These are phyloP conservation scores for Lathyrus aphaca DNA, from an alignment of 306 rosid species.

Conservation along the genomic window DNA sequence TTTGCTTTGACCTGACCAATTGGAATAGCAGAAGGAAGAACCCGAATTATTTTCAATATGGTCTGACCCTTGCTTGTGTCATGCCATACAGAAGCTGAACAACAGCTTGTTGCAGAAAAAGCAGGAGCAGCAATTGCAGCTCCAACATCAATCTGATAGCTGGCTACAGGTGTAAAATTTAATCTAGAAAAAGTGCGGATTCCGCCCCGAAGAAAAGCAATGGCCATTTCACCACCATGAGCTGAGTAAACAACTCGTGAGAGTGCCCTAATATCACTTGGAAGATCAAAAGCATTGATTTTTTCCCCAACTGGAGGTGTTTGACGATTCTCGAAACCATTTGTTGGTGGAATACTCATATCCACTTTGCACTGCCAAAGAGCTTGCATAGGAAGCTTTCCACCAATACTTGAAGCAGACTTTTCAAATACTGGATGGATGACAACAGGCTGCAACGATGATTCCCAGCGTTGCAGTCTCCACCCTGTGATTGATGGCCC, in stretches of 20 bases:
- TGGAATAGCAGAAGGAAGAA: constrained; percentile 93
- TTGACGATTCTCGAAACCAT: constrained; percentile 78
- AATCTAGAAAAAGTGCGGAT: constrained; percentile 93
- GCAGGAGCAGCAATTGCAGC: constrained; percentile 97
- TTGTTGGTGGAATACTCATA: constrained; percentile 81
- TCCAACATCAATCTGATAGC: constrained; percentile 90
- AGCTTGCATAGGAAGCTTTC: constrained; percentile 92
- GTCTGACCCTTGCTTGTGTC: constrained; percentile 75
- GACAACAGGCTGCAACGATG: constrained; percentile 86
- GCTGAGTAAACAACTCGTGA: constrained; percentile 92
- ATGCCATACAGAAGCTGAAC: constrained; percentile 99
- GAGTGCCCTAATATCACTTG: constrained; percentile 94
- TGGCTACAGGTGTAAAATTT: constrained; percentile 74
- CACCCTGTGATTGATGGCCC: constrained; percentile 97
- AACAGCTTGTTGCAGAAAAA: constrained; percentile 95
- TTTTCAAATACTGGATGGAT: constrained; percentile 95
- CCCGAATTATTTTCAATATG: constrained; percentile 82
- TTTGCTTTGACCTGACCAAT: constrained; percentile 66
- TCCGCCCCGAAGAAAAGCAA: constrained; percentile 93
- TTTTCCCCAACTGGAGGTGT: constrained; percentile 55
- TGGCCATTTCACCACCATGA: constrained; percentile 97
- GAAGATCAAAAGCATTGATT: constrained; percentile 95
- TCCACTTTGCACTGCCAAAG: constrained; percentile 96
- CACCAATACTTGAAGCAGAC: constrained; percentile 86
- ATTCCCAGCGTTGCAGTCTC: constrained; percentile 99